Conservation (phyloP, 768 basidiomycete genomes). For the Mycena rebaudengoi region DNA sequence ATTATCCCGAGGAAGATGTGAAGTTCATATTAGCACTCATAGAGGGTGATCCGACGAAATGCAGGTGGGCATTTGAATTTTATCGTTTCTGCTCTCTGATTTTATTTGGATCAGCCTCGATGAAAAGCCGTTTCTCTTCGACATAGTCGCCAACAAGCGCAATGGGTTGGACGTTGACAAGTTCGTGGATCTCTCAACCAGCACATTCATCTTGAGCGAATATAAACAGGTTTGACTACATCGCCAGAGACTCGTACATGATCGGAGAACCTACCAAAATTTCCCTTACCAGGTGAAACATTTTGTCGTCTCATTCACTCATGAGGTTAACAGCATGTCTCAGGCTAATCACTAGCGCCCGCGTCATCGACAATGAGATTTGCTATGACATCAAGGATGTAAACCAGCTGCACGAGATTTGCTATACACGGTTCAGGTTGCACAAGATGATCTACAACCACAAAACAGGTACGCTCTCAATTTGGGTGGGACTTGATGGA, state of each 20-base stretch:
- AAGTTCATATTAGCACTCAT: slow-evolving; percentile 82
- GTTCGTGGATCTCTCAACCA: slow-evolving; percentile 44
- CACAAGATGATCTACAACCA: slow-evolving; percentile 88
- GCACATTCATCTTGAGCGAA: background rate
- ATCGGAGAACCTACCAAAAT: slow-evolving; percentile 70
- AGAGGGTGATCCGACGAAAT: slow-evolving; percentile 61
- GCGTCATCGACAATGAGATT: slow-evolving; percentile 78
- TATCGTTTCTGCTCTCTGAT: background rate
- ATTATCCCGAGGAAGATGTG: slow-evolving; percentile 57
- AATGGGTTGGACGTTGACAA: slow-evolving; percentile 92
- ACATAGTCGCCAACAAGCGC: slow-evolving; percentile 83
- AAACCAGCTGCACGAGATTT: slow-evolving; percentile 79
- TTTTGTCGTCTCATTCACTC: background rate
- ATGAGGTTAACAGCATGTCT: background rate
- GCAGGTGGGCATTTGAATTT: slow-evolving; percentile 46
- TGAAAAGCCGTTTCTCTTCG: slow-evolving; percentile 81
- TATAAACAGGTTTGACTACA: slow-evolving; percentile 82
- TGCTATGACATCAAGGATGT: slow-evolving; percentile 87
- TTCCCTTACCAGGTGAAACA: slow-evolving; percentile 55
- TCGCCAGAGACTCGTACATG: slow-evolving; percentile 76
- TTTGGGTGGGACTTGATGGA: background rate
- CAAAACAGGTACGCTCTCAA: slow-evolving; percentile 63
- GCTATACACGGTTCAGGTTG: slow-evolving; percentile 76
- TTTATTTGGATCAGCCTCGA: slow-evolving; percentile 33
- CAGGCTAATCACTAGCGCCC: slow-evolving; percentile 77